Evolutionary conservation across 352 stramenopile genomes (phyloP).

Genomic region (Bremia lactucae): DNA sequence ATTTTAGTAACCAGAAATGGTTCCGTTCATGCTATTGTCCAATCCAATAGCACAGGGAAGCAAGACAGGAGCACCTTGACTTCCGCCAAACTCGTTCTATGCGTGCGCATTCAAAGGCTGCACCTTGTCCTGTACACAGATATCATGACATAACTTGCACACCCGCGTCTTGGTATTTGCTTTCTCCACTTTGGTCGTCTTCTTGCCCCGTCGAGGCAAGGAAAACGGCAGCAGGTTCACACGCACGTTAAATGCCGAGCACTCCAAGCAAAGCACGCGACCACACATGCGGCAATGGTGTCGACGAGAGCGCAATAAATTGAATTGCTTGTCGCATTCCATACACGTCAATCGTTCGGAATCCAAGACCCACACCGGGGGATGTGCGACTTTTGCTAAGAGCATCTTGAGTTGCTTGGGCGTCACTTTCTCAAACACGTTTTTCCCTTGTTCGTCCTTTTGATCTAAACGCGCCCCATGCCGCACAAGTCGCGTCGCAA

Average conservation of each 20-base stretch:
- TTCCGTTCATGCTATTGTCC: no score
- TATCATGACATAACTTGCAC: constrained; percentile 65
- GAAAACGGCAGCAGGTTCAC: constrained; percentile 29
- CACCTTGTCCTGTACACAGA: constrained; percentile 23
- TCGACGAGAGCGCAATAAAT: constrained; percentile 24
- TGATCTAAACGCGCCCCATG: constrained; percentile 41
- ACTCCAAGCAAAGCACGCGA: constrained; percentile 37
- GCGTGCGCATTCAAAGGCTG: constrained; percentile 6
- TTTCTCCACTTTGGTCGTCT: constrained; percentile 39
- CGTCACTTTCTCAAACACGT: constrained; percentile 59
- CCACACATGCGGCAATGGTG: constrained; percentile 59
- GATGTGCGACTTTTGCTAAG: constrained; percentile 34
- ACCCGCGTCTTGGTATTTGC: constrained; percentile 46
- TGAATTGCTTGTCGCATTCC: constrained; percentile 48
- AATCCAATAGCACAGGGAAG: no score
- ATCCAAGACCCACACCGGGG: constrained; percentile 45
- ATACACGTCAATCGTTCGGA: constrained; percentile 38
- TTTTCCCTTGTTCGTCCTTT: constrained; percentile 48
- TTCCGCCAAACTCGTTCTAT: no score
- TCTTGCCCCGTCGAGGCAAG: constrained; percentile 39
- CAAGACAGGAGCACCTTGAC: no score
- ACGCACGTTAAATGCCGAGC: constrained; percentile 37
- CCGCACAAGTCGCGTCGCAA: constrained; percentile 41
- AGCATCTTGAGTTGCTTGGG: constrained; percentile 29
- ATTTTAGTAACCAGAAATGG: no score